Evolutionary conservation across 2,329 filamentous ascomycete genomes (phyloP).

Genomic region (Dryadomyces quercivorus): DNA sequence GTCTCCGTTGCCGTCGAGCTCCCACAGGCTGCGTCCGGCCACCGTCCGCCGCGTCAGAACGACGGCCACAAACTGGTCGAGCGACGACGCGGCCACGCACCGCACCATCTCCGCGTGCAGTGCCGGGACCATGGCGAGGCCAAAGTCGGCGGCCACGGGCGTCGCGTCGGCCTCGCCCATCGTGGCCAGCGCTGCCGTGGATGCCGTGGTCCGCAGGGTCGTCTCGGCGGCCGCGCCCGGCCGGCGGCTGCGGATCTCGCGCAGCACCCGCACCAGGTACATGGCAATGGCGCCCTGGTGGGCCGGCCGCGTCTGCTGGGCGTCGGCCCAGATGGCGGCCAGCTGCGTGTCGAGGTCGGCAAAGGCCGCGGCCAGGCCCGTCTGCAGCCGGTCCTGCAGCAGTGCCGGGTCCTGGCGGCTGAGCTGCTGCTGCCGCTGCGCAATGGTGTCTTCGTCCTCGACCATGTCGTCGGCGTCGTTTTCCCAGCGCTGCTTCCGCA

Average conservation of each 20-base stretch:
- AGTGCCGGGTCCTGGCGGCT: conserved; percentile 45
- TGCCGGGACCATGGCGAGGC: conserved; percentile 45
- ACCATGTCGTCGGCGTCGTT: conserved; percentile 56
- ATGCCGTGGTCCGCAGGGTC: neutral
- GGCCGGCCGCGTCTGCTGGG: neutral
- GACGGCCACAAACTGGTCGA: conserved; percentile 33
- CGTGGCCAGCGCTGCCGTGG: too few relatives aligned
- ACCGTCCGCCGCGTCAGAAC: conserved; percentile 34
- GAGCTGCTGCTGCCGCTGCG: conserved; percentile 52
- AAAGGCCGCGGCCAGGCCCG: conserved; percentile 21
- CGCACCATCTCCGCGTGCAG: conserved; percentile 51
- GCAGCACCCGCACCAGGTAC: conserved; percentile 61
- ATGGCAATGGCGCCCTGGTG: conserved; percentile 26
- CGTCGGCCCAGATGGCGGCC: conserved; percentile 29
- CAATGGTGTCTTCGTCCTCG: conserved; percentile 60
- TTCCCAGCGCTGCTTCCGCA: conserved; percentile 62
- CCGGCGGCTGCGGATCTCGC: conserved; percentile 59
- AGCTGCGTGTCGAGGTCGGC: conserved; percentile 43
- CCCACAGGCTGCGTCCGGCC: conserved; percentile 62
- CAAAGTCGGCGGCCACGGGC: conserved; percentile 33
- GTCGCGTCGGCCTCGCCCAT: neutral
- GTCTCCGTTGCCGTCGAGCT: conserved; percentile 70
- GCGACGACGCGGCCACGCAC: conserved; percentile 34
- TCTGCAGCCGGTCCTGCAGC: conserved; percentile 21
- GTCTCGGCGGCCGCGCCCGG: conserved; percentile 22